Conservation (phyloP, 192 early-diverging fungal species). For the Coemansia sp. region DNA sequence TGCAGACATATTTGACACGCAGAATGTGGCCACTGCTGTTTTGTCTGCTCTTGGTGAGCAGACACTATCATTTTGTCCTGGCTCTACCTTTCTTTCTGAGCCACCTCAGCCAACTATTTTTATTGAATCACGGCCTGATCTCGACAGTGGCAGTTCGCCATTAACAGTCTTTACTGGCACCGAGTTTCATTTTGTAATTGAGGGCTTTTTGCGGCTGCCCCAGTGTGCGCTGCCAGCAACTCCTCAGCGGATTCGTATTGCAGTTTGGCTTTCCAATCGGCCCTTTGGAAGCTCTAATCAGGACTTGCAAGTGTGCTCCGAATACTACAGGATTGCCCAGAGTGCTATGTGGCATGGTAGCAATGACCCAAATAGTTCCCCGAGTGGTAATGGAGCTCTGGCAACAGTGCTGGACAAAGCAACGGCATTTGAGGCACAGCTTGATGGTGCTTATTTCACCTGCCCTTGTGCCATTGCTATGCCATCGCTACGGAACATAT, state of each 20-base stretch:
- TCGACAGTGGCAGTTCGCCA: conserved; percentile 13
- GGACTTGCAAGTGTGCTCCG: conserved; percentile 18
- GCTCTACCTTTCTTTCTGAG: conserved; percentile 29
- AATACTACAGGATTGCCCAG: conserved; percentile 24
- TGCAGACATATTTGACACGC: neutral
- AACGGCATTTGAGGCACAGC: conserved; percentile 25
- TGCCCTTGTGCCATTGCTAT: conserved; percentile 39
- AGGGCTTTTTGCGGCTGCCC: conserved; percentile 41
- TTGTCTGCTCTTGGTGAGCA: neutral
- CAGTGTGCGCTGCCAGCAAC: neutral
- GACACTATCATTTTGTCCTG: conserved; percentile 13
- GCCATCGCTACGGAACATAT: conserved; percentile 21
- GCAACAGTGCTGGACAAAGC: conserved; percentile 18
- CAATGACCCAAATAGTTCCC: neutral
- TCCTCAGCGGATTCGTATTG: conserved; percentile 16
- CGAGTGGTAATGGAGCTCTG: neutral
- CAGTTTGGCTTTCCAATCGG: conserved; percentile 35
- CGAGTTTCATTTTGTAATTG: conserved; percentile 42
- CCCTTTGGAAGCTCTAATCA: conserved; percentile 11
- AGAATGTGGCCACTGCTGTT: conserved; percentile 5
- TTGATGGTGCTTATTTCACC: conserved; percentile 41
- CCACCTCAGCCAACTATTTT: conserved; percentile 24
- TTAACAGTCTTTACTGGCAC: conserved; percentile 32
- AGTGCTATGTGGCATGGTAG: neutral
- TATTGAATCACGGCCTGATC: conserved; percentile 35